These are phyloP conservation scores for Oryza nivara DNA, from an alignment of 176 grass and related monocot species.

Conservation along the genomic window DNA sequence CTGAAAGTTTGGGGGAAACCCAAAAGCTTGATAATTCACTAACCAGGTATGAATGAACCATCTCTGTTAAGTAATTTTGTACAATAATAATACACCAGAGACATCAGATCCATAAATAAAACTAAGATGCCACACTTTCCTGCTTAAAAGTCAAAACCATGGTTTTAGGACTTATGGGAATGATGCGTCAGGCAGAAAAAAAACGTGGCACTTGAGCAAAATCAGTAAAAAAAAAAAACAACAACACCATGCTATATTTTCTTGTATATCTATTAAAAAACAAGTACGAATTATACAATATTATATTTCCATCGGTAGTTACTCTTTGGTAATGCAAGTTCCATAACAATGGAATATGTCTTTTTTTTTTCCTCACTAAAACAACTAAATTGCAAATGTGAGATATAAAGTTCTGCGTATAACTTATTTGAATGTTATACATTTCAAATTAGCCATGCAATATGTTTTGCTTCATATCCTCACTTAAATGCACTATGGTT, in stretches of 20 bases:
- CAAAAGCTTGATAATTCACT: background rate
- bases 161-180: background rate
- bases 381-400: background rate
- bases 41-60: background rate
- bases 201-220: background rate
- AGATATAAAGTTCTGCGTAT: background rate
- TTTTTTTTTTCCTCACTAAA: background rate
- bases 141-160: background rate
- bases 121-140: background rate
- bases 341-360: background rate
- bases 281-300: background rate
- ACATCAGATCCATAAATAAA: background rate
- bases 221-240: background rate
- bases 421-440: background rate
- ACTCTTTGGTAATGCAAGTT: slow-evolving; percentile 11
- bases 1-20: slow-evolving; percentile 1
- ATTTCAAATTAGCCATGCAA: slow-evolving; percentile 1
- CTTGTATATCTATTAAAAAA: slow-evolving; percentile 32
- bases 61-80: background rate
- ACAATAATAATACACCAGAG: background rate
- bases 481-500: background rate
- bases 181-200: background rate
- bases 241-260: background rate
- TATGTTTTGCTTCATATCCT: slow-evolving; percentile 9
- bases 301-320: background rate